Evolutionary conservation across 202 grass and related monocot genomes (phyloP).

Genomic region (Dendrocalamus latiflorus): DNA sequence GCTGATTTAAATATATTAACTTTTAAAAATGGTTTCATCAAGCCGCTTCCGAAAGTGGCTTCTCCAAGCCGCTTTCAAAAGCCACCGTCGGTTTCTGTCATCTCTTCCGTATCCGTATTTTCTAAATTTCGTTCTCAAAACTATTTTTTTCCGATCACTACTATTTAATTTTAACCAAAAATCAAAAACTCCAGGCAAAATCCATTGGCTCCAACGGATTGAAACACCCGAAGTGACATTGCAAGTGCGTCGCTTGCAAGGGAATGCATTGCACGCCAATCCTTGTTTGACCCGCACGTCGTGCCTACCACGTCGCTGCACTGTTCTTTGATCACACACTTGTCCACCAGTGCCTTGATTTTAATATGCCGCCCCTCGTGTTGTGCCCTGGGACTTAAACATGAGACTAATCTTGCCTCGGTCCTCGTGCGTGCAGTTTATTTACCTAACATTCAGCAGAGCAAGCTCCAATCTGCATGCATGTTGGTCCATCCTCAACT

Average conservation of each 20-base stretch:
- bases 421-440: neutral
- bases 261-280: constrained; percentile 42
- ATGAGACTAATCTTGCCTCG: neutral
- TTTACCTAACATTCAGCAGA: neutral
- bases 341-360: neutral
- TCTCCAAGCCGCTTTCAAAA: no score
- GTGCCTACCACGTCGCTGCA: constrained; percentile 45
- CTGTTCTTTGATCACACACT: constrained; percentile 43
- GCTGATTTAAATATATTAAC: fast-evolving
- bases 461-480: neutral
- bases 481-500: neutral
- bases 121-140: no score
- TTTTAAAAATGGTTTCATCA: no score
- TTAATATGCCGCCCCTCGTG: neutral
- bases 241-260: constrained; percentile 48
- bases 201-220: no score
- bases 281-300: constrained; percentile 71
- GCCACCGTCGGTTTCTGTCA: no score
- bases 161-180: no score
- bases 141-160: no score
- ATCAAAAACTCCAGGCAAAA: no score
- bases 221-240: neutral
- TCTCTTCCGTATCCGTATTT: no score
- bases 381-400: neutral
- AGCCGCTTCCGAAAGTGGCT: no score